Base-by-base conservation (phyloP, 768 basidiomycete species). In the Pisolithus tinctorius region DNA sequence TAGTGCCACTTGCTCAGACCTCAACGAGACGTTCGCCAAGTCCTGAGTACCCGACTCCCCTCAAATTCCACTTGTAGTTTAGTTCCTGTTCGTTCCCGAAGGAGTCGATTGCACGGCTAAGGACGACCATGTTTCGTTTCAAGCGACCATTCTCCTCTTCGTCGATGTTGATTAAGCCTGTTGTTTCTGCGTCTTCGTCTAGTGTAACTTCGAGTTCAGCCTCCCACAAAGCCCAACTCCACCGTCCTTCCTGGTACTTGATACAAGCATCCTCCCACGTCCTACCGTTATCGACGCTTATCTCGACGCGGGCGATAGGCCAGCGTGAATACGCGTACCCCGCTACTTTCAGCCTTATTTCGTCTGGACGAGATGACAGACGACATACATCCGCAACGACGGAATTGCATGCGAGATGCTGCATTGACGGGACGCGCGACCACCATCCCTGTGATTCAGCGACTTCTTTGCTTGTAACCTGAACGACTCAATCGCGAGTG, bases 191-290 rank as follows among this genome's bases (percentile, higher is more conserved):
- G 42, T 59, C 59, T 26, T 59, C 57, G 46, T 60, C 63, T 51
- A 52, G 29, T 47, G 53, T 17, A 38, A 69, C 63, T 6, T 67
- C 62, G 13, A 88, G 11, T 45, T 72, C 68, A 3, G 62, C 71
- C 59, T 84, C 80, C 86, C 86, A 88, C 20, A 86, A 61, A 4
- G 81, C 77, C 86, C 86, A 88, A 58, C 85, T 85, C 84, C 84
- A 87, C 55, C 63, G 74, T 4, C 84, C 83, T 34, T 77, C 68
- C 49, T 79, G 80, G 54, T 85, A 84, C 1, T 72, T 78, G 52
- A 84, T 77, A 29, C 64, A 65, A 17, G 79, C 76, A 9, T 64
- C 59, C 26, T 64, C 59, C 82, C 84, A 85, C 7, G 74, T 72
- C 42, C 59, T 54, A 1, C 82, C 83, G 2, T 65, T 69, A 58